phyloP scores from a whole-genome alignment of 2,329 filamentous ascomycete genomes.

The Pyricularia pennisetigena region DNA sequence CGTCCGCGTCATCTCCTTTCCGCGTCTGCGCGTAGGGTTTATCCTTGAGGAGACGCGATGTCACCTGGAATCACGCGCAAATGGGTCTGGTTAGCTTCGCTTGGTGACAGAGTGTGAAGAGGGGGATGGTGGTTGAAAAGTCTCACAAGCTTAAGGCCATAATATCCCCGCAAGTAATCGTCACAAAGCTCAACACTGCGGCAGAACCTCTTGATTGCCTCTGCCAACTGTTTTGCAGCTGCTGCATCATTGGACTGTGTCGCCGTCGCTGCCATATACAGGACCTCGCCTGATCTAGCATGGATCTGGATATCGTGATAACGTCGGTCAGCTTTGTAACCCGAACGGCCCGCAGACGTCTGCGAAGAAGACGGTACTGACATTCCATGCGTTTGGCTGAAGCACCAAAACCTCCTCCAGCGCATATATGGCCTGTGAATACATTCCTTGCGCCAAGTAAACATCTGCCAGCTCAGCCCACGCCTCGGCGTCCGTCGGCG shows the following conservation, averaged over 20 bases:
- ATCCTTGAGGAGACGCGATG: constrained; percentile 37
- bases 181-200: constrained; percentile 91
- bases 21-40: constrained; percentile 24
- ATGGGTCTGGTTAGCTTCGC: neutral
- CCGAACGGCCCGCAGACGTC: neutral
- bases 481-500: constrained; percentile 82
- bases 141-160: constrained; percentile 73
- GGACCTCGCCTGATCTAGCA: constrained; percentile 74
- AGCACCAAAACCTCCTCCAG: constrained; percentile 85
- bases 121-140: neutral
- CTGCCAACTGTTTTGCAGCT: constrained; percentile 45
- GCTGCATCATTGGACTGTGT: constrained; percentile 25
- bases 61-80: constrained; percentile 25
- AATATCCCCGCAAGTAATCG: constrained; percentile 84
- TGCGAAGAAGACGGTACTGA: constrained; percentile 30
- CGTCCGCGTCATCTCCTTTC: constrained; percentile 37
- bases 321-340: neutral
- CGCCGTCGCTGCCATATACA: constrained; percentile 57
- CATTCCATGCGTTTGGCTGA: constrained; percentile 91
- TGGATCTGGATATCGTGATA: constrained; percentile 52
- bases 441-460: constrained; percentile 71
- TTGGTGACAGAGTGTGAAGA: neutral
- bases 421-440: constrained; percentile 75
- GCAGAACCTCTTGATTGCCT: constrained; percentile 76
- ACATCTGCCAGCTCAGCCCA: constrained; percentile 89